Evolutionary conservation across 2,329 filamentous ascomycete species (phyloP).

Genomic region (Xylaria sp.): DNA sequence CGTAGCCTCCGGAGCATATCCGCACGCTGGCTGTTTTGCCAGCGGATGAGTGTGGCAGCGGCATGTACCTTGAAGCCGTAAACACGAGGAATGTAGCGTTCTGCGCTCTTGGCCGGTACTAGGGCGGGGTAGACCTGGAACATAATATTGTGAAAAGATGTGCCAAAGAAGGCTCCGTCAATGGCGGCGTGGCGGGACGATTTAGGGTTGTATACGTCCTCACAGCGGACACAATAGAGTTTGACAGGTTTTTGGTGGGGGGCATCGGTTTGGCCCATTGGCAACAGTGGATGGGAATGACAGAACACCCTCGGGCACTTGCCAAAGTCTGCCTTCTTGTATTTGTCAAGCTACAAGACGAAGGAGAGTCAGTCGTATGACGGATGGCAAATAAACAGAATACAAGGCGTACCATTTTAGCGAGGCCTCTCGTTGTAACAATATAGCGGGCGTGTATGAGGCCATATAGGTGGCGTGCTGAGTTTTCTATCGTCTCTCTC

Average conservation of each 20-base stretch:
- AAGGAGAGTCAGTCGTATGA: slow-evolving; percentile 27
- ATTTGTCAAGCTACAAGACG: slow-evolving; percentile 85
- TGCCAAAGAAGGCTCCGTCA: slow-evolving; percentile 97
- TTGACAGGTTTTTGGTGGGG: slow-evolving; percentile 91
- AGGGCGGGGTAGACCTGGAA: slow-evolving; percentile 97
- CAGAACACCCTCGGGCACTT: slow-evolving; percentile 98
- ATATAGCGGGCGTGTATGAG: slow-evolving; percentile 97
- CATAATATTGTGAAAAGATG: slow-evolving; percentile 98
- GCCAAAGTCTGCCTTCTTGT: slow-evolving; percentile 97
- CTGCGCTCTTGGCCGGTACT: slow-evolving; percentile 84
- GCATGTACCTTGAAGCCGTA: slow-evolving; percentile 98
- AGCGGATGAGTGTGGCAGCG: slow-evolving; percentile 85
- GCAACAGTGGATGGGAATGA: slow-evolving; percentile 90
- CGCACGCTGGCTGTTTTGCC: slow-evolving; percentile 85
- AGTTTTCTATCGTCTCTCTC: slow-evolving; percentile 98
- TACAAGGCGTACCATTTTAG: slow-evolving; percentile 83
- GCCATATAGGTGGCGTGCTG: slow-evolving; percentile 93
- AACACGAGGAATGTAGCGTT: slow-evolving; percentile 88
- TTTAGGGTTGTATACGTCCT: slow-evolving; percentile 99
- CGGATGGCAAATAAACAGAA: not conserved
- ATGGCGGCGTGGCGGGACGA: slow-evolving; percentile 93
- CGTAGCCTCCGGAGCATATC: slow-evolving; percentile 83
- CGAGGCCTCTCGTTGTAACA: slow-evolving; percentile 90
- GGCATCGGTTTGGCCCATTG: slow-evolving; percentile 92
- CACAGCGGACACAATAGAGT: slow-evolving; percentile 96